Conservation (phyloP, 2,329 filamentous ascomycete genomes). For the Dactylonectria macrodidyma region DNA sequence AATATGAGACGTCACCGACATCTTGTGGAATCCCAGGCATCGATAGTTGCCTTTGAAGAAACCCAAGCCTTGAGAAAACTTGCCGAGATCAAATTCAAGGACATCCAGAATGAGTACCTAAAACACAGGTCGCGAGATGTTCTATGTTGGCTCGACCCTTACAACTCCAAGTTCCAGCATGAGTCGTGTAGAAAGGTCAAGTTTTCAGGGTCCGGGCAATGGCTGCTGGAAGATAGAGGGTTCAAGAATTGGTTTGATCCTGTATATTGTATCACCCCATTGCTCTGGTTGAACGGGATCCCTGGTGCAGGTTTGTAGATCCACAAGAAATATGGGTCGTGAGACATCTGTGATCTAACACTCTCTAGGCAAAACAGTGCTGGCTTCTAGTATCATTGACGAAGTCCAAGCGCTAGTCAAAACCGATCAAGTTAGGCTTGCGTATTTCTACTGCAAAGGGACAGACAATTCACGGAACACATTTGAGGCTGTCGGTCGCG, state of each 20-base stretch:
- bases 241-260: neutral
- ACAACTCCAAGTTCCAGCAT: neutral
- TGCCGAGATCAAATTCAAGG: neutral
- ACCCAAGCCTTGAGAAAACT: neutral
- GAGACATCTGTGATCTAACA: neutral
- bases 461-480: neutral
- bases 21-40: neutral
- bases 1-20: conserved; percentile 1
- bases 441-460: neutral
- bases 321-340: neutral
- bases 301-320: neutral
- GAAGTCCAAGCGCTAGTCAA: neutral
- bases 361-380: neutral
- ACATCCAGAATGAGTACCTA: neutral
- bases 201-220: neutral
- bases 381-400: neutral
- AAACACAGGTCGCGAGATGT: neutral
- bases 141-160: neutral
- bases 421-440: neutral
- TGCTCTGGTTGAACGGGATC: neutral
- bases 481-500: neutral
- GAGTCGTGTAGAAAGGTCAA: neutral
- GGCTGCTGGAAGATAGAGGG: neutral
- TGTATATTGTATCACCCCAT: neutral
- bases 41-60: neutral